Percentiles rank a stretch among this genome's conserved stretches.
Conservation (phyloP, 1,139 yeast genomes). For the Kazachstania sp. region DNA sequence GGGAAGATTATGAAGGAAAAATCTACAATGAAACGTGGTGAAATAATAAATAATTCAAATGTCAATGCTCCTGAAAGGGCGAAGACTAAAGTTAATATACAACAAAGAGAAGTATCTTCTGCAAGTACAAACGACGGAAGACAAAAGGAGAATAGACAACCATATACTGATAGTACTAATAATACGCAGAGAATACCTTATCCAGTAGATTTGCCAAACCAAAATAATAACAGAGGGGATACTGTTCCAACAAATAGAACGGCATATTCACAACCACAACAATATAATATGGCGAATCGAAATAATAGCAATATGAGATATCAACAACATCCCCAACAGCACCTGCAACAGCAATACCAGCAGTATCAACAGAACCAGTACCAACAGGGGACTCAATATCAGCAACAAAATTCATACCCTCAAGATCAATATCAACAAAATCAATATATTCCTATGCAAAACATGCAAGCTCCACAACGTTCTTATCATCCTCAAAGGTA, state of each 20-base stretch:
- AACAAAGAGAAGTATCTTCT: neutral
- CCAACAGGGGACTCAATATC: neutral
- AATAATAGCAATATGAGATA: neutral
- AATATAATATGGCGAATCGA: neutral
- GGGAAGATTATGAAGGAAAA: neutral
- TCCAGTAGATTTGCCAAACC: neutral
- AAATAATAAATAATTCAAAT: neutral
- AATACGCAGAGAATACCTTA: neutral
- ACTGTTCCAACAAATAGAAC: neutral
- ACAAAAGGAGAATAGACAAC: neutral
- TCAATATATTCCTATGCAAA: constrained; percentile 2
- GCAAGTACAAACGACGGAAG: neutral
- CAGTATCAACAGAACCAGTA: neutral
- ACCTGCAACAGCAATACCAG: neutral
- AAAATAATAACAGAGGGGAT: neutral
- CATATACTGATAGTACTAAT: neutral
- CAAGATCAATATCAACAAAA: neutral
- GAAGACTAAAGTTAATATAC: neutral
- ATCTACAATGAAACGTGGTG: neutral
- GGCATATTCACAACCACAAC: neutral
- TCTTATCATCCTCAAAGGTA: neutral
- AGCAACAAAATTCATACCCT: neutral
- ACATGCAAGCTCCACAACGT: neutral
- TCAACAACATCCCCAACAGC: neutral
- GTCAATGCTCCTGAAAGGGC: neutral